These are phyloP conservation scores for Turritis glabra DNA, from an alignment of 345 rosid species.

Conservation along the genomic window DNA sequence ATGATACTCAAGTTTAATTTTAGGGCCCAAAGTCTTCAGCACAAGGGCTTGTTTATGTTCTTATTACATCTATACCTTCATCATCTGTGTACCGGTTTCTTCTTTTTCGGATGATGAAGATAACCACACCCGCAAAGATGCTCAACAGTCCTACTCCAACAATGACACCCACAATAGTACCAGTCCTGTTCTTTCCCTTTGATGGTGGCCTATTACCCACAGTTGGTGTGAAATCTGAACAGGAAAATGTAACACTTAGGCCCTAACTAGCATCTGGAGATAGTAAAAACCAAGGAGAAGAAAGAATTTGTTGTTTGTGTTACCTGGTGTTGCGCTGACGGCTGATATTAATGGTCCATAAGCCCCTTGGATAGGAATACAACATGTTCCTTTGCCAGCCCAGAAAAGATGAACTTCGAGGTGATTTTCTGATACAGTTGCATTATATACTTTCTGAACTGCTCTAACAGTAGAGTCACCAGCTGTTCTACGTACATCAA, in stretches of 20 bases:
- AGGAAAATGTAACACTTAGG: neutral
- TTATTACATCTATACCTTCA: conserved; percentile 46
- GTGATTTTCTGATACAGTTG: conserved; percentile 32
- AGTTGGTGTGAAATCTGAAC: conserved; percentile 60
- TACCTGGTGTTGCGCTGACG: conserved; percentile 60
- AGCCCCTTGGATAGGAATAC: conserved; percentile 34
- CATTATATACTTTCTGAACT: conserved; percentile 12
- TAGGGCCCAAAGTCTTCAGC: neutral
- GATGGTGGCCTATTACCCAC: conserved; percentile 50
- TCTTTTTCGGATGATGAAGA: conserved; percentile 40
- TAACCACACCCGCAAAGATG: conserved; percentile 34
- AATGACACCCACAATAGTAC: conserved; percentile 35
- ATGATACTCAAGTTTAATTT: neutral
- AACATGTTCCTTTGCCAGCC: conserved; percentile 44
- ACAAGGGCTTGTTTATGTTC: neutral
- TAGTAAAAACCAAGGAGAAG: neutral
- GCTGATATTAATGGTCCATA: conserved; percentile 48
- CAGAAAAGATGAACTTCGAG: conserved; percentile 38
- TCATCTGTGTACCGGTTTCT: conserved; percentile 37
- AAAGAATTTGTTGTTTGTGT: neutral
- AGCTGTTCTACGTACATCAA: conserved; percentile 47
- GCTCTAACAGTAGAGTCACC: conserved; percentile 41
- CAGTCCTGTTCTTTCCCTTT: conserved; percentile 12
- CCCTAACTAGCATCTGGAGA: neutral
- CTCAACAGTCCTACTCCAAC: conserved; percentile 23